Conservation (phyloP, 75 land plant species). For the Ceratopteris richardii region DNA sequence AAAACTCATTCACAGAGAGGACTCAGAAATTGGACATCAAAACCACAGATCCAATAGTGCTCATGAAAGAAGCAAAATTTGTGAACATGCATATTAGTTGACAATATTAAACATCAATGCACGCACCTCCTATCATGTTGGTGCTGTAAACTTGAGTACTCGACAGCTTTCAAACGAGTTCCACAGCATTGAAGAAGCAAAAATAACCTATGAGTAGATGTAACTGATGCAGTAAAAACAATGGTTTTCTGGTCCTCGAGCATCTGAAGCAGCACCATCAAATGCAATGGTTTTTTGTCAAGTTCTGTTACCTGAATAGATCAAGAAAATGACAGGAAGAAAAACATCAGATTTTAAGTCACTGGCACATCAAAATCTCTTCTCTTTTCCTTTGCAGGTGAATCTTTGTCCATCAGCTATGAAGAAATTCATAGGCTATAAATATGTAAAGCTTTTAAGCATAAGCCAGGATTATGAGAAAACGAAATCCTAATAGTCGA, state of each 20-base stretch:
- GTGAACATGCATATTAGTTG: no score
- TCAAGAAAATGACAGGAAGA: no score
- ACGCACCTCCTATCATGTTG: constrained; percentile 69
- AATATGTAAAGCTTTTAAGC: no score
- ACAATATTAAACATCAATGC: no score
- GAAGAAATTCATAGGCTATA: no score
- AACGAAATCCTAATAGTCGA: no score
- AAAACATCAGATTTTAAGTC: not conserved
- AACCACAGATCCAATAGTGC: no score
- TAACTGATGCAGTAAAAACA: constrained; percentile 82
- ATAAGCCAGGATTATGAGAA: no score
- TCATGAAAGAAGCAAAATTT: no score
- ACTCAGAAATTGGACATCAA: no score
- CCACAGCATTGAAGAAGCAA: constrained; percentile 54
- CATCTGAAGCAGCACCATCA: constrained; percentile 56
- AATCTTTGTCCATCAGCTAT: not conserved
- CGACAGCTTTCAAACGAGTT: constrained; percentile 39
- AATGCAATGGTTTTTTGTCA: constrained; percentile 54
- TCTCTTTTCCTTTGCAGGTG: not conserved
- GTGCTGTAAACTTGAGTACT: constrained; percentile 77
- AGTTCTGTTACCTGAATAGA: constrained; percentile 57
- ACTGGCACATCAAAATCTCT: not conserved
- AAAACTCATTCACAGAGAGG: no score
- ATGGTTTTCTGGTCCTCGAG: constrained; percentile 59
- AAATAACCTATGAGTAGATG: constrained; percentile 59